These are phyloP conservation scores for Boletus eberwhitei DNA, from an alignment of 768 basidiomycete species.

Conservation along the genomic window DNA sequence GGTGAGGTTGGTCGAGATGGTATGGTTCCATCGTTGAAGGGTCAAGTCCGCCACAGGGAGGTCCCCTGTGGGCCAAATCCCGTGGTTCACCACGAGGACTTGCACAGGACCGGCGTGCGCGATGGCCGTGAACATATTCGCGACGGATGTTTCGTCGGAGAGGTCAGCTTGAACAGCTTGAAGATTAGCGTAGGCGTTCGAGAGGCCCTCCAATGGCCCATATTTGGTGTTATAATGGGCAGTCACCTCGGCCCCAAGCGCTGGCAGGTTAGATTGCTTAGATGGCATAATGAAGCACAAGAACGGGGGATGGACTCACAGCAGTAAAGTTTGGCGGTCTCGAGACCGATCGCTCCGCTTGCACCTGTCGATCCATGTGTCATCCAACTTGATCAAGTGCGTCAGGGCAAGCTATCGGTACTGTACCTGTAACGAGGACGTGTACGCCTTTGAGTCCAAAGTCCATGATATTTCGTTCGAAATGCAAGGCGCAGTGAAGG, in stretches of 20 bases:
- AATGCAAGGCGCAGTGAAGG: neutral
- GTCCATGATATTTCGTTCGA: constrained; percentile 38
- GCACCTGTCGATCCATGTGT: constrained; percentile 45
- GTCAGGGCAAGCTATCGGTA: neutral
- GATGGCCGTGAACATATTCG: constrained; percentile 43
- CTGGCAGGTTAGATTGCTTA: constrained; percentile 31
- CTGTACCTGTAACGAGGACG: constrained; percentile 63
- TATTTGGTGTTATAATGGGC: constrained; percentile 65
- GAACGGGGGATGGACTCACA: constrained; percentile 33
- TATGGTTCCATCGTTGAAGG: constrained; percentile 60
- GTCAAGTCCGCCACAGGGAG: constrained; percentile 54
- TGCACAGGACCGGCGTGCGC: constrained; percentile 48
- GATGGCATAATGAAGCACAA: neutral
- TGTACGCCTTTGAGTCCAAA: constrained; percentile 57
- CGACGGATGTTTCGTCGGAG: constrained; percentile 51
- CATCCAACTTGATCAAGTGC: neutral
- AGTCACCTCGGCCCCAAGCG: constrained; percentile 67
- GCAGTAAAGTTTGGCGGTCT: constrained; percentile 54
- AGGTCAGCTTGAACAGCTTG: constrained; percentile 55
- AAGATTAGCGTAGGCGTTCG: constrained; percentile 32
- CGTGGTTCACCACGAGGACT: constrained; percentile 63
- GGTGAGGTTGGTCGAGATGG: constrained; percentile 61
- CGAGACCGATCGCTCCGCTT: constrained; percentile 72
- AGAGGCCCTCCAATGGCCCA: constrained; percentile 40
- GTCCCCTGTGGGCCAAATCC: constrained; percentile 43